These are phyloP conservation scores for Beta macrorhiza DNA, from an alignment of 179 eudicot genomes.

Conservation along the genomic window DNA sequence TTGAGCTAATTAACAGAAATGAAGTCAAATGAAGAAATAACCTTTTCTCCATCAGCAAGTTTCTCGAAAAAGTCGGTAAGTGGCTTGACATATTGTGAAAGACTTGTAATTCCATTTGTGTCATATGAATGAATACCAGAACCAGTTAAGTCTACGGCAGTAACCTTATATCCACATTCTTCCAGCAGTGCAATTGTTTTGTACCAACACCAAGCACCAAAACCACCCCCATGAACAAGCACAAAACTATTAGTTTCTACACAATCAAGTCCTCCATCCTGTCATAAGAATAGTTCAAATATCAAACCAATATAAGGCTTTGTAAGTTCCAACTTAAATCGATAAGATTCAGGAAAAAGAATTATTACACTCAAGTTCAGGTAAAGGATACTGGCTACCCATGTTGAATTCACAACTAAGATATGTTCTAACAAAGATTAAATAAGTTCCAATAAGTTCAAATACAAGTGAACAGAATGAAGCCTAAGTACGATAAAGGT, in stretches of 20 bases:
- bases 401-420: background rate
- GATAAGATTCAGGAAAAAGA: background rate
- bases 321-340: no score
- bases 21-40: constrained; percentile 24
- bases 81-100: constrained; percentile 82
- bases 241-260: constrained; percentile 74
- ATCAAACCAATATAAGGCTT: background rate
- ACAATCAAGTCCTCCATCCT: constrained; percentile 64
- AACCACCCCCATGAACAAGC: constrained; percentile 98
- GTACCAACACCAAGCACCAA: constrained; percentile 99
- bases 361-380: background rate
- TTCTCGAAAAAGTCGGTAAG: constrained; percentile 67
- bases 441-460: no score
- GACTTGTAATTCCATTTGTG: constrained; percentile 64
- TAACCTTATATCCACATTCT: constrained; percentile 75
- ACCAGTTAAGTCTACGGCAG: constrained; percentile 87
- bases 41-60: constrained; percentile 79
- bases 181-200: constrained; percentile 84
- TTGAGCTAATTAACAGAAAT: background rate
- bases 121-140: constrained; percentile 84
- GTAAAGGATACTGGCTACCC: background rate
- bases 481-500: background rate
- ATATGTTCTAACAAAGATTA: background rate
- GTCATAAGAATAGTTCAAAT: constrained; percentile 15
- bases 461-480: no score